A percentile compares a stretch with the other conserved stretches of the same genome.
Conservation (phyloP, 2,329 filamentous ascomycete species). For the Colletotrichum spinosum region DNA sequence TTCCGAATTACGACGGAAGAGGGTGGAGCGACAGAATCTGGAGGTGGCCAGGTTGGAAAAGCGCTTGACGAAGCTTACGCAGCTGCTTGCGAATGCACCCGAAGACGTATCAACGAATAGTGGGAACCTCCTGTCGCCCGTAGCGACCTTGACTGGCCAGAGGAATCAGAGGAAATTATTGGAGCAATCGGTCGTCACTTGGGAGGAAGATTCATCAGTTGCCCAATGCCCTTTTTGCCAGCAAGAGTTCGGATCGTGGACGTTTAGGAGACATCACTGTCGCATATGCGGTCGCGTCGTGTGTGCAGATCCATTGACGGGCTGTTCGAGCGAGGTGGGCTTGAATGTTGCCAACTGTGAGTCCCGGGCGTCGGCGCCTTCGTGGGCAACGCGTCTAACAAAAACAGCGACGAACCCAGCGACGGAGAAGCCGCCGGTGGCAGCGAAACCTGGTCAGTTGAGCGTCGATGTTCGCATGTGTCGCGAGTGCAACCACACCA, state of each 20-base stretch:
- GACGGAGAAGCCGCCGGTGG: conserved; percentile 54
- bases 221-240: conserved; percentile 91
- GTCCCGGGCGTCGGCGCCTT: conserved; percentile 1
- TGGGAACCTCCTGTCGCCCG: conserved; percentile 68
- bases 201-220: conserved; percentile 91
- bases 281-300: conserved; percentile 93
- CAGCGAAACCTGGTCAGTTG: conserved; percentile 59
- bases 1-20: conserved; percentile 75
- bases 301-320: conserved; percentile 87
- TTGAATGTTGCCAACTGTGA: conserved; percentile 75
- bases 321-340: conserved; percentile 85
- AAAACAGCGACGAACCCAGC: conserved; percentile 50
- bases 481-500: conserved; percentile 79
- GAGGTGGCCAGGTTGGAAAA: conserved; percentile 94
- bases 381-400: conserved; percentile 20
- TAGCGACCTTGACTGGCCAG: conserved; percentile 72
- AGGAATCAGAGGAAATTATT: conserved; percentile 82
- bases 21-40: conserved; percentile 85
- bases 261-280: conserved; percentile 94
- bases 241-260: conserved; percentile 94
- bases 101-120: conserved; percentile 69
- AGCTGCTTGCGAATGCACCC: conserved; percentile 81
- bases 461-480: conserved; percentile 91
- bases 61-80: conserved; percentile 88
- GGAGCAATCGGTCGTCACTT: conserved; percentile 92